Base-by-base conservation (phyloP, 257 asterid species). In the Ehretia macrophylla region DNA sequence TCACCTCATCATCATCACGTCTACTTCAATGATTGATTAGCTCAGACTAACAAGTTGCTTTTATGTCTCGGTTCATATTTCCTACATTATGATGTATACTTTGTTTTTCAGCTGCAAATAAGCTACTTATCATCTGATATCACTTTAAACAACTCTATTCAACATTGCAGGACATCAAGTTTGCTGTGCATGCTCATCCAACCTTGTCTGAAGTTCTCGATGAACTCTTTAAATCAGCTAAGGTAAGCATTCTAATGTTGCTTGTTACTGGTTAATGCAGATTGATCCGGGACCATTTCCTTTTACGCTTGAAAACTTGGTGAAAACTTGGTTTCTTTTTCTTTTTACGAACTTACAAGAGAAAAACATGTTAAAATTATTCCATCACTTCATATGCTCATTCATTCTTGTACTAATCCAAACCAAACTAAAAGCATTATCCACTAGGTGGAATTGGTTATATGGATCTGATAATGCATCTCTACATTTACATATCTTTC, bases 161-260 rank as follows among this genome's bases (percentile, higher is more conserved):
- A 1, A 27, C 35, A 27, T 27, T 19, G 47, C 74, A 76, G 83
- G 85, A 73, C 65, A 76, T 76, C 37, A 76, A 76, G 63, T 80
- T 73, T 23, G 78, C 79, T 4, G 81, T 77, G 48, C 86, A 80
- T 56, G 86, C 86, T 20, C 86, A 80, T 63, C 86, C 86, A 32
- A 80, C 86, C 11, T 63, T 80, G 63, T 76, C 83, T 10, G 79
- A 80, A 71, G 85, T 80, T 49, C 76, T 80, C 4, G 81, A 80
- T 22, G 86, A 80, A 56, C 81, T 77, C 39, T 73, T 67, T 35
- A 80, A 76, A 70, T 65, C 63, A 17, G 72, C 86, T 3, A 77
- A 73, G 74, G 85, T 80, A 63, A 50, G 59, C 68, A 27, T 49
- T 55, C 18, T 32, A 17, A 5, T 55, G 51, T 38, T n/a, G 18